phyloP scores from a whole-genome alignment of 805 yeast species.

The Candida railenensis region DNA sequence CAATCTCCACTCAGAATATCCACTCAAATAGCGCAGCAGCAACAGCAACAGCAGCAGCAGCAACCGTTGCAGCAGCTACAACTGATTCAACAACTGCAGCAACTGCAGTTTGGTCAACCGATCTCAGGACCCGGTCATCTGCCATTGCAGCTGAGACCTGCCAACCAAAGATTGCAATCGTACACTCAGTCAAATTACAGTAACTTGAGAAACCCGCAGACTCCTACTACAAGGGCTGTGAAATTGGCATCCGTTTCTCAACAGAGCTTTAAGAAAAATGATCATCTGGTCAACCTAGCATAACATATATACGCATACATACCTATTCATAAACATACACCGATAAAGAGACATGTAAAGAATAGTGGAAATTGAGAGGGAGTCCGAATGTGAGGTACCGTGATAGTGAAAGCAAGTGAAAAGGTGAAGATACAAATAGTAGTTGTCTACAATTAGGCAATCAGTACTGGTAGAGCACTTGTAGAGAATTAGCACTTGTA shows the following conservation, averaged over 20 bases:
- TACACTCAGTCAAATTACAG: conserved; percentile 15
- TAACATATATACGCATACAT: no score
- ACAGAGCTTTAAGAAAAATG: conserved; percentile 4
- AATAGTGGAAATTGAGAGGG: no score
- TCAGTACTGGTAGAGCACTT: no score
- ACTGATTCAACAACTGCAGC: conserved; percentile 11
- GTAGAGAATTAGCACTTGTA: no score
- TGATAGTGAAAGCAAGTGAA: no score
- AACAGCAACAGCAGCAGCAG: conserved; percentile 8
- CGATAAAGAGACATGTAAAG: no score
- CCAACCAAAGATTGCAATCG: conserved; percentile 23
- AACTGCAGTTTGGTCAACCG: conserved; percentile 3
- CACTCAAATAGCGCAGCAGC: conserved; percentile 6
- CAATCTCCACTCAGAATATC: conserved; percentile 6
- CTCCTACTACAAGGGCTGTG: conserved; percentile 36
- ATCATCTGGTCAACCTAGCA: conserved; percentile 10
- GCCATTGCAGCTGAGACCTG: conserved; percentile 11
- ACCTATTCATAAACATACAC: no score
- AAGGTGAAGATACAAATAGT: no score
- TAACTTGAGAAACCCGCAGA: conserved; percentile 18
- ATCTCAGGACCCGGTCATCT: not conserved
- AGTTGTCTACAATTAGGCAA: no score
- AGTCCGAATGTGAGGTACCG: no score
- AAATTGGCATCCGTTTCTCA: conserved; percentile 25
- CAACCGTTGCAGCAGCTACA: conserved; percentile 1